These are phyloP conservation scores for Cicer pinnatifidum DNA, from an alignment of 306 rosid species.

Conservation along the genomic window DNA sequence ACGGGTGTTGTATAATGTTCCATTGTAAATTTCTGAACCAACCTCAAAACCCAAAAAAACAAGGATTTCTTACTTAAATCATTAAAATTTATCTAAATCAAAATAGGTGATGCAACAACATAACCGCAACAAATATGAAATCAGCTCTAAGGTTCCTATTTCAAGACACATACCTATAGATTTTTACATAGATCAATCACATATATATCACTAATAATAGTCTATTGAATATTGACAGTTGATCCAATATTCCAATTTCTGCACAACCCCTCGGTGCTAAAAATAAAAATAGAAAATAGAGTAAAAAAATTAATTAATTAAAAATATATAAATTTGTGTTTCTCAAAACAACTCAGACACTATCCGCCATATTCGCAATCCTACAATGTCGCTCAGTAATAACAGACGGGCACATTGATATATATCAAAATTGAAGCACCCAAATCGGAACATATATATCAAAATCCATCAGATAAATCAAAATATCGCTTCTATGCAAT, in stretches of 20 bases:
- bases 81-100: slow-evolving; percentile 25
- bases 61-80: slow-evolving; percentile 5
- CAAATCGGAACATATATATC: slow-evolving; percentile 42
- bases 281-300: neutral
- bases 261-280: neutral
- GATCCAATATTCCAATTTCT: slow-evolving; percentile 34
- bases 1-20: neutral
- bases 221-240: neutral
- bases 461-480: slow-evolving; percentile 36
- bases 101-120: slow-evolving; percentile 8
- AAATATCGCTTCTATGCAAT: slow-evolving; percentile 39
- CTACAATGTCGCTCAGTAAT: slow-evolving; percentile 38
- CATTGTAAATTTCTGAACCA: neutral
- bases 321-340: slow-evolving; percentile 11
- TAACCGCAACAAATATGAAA: slow-evolving; percentile 23
- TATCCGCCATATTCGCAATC: slow-evolving; percentile 36
- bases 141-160: slow-evolving; percentile 30
- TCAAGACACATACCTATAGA: slow-evolving; percentile 37
- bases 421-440: slow-evolving; percentile 23
- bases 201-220: neutral
- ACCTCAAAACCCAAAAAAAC: neutral
- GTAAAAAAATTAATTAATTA: neutral
- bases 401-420: slow-evolving; percentile 33
- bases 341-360: slow-evolving; percentile 41
- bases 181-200: slow-evolving; percentile 26